Evolutionary conservation across 2,329 filamentous ascomycete species (phyloP).

Genomic region (Alternaria hordeiaustralica): DNA sequence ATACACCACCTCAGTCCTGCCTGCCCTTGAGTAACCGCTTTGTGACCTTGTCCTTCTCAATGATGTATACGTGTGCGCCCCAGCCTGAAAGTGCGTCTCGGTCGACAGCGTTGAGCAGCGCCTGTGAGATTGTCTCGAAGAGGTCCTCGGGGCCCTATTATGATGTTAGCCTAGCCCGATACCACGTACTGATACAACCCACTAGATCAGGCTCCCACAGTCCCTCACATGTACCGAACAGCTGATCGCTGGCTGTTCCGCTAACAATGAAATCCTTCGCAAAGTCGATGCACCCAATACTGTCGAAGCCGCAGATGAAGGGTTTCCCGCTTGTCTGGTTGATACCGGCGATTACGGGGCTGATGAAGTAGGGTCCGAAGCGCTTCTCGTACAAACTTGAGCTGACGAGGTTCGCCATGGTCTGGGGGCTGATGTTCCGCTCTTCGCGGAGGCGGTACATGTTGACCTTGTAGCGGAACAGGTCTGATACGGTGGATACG

Average conservation of each 20-base stretch:
- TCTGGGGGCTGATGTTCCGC: conserved; percentile 91
- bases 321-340: conserved; percentile 93
- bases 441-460: conserved; percentile 99
- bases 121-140: conserved; percentile 98
- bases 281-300: conserved; percentile 99
- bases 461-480: conserved; percentile 99
- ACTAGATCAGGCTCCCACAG: conserved; percentile 98
- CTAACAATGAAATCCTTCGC: conserved; percentile 99
- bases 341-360: conserved; percentile 91
- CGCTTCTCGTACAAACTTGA: conserved; percentile 87
- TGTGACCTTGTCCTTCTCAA: conserved; percentile 99
- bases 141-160: conserved; percentile 84
- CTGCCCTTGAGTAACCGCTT: conserved; percentile 98
- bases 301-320: conserved; percentile 99
- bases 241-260: conserved; percentile 93
- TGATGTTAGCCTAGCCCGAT: conserved; percentile 12
- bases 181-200: conserved; percentile 19
- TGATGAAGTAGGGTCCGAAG: conserved; percentile 97
- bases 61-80: conserved; percentile 99
- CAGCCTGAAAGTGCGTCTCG: conserved; percentile 95
- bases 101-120: conserved; percentile 93
- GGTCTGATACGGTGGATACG: conserved; percentile 90
- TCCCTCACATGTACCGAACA: conserved; percentile 98
- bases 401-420: conserved; percentile 94
- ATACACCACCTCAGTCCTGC: conserved; percentile 68